Percentiles rank a stretch among this genome's conserved stretches.
Evolutionary conservation across 192 early-diverging fungal genomes (phyloP).

Genomic region (Entrophospora sp.): DNA sequence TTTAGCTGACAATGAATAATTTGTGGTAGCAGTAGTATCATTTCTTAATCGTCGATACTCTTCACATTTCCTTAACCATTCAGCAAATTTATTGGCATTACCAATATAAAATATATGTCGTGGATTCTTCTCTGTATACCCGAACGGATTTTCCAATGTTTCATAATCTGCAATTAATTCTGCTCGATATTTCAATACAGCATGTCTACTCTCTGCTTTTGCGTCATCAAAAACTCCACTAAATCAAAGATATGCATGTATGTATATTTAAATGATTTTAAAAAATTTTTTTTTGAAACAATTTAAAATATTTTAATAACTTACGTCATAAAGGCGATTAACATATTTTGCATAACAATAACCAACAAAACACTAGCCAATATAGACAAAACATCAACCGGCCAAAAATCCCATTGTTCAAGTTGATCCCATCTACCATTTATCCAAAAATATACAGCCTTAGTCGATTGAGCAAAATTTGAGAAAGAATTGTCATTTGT

Average conservation of each 20-base stretch:
- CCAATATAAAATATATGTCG: background rate
- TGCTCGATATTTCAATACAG: background rate
- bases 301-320: background rate
- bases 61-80: background rate
- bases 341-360: conserved; percentile 16
- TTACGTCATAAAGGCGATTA: conserved; percentile 17
- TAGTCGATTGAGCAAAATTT: background rate
- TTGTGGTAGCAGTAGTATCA: background rate
- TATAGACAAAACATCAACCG: background rate
- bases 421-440: conserved; percentile 10
- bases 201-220: background rate
- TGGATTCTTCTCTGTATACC: background rate
- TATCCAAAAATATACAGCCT: conserved; percentile 11
- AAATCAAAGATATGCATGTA: background rate
- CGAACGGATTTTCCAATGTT: conserved; percentile 7
- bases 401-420: background rate
- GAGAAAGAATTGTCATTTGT: conserved; percentile 4
- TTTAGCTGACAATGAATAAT: background rate
- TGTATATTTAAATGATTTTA: background rate
- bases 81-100: background rate
- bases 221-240: conserved; percentile 4
- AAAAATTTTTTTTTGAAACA: background rate
- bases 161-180: conserved; percentile 4
- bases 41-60: background rate
- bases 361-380: background rate